Percentiles rank a stretch among this genome's conserved stretches.
Evolutionary conservation across 106 monocot genomes (phyloP).

Genomic region (Platanthera zijinensis): DNA sequence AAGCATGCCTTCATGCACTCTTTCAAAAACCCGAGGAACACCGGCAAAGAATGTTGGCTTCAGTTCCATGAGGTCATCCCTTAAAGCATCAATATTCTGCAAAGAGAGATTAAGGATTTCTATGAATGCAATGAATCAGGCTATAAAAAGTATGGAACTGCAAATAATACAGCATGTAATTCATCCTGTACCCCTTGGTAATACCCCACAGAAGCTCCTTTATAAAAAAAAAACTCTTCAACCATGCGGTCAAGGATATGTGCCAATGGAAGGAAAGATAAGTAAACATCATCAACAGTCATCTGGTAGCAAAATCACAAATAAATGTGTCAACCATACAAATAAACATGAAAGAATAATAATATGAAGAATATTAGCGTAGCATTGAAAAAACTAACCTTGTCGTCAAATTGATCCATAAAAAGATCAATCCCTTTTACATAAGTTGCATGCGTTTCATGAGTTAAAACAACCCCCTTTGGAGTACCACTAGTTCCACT

Average conservation of each 20-base stretch:
- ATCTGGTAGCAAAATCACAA: conserved; percentile 38
- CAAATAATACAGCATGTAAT: background rate
- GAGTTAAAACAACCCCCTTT: conserved; percentile 78
- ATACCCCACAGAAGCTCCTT: conserved; percentile 90
- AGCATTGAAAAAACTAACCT: conserved; percentile 28
- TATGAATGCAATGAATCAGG: background rate
- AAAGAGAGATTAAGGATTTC: background rate
- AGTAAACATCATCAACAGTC: conserved; percentile 75
- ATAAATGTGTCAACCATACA: background rate
- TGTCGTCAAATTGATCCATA: conserved; percentile 80
- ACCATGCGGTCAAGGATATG: conserved; percentile 89
- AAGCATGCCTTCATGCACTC: conserved; percentile 65
- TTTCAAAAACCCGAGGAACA: conserved; percentile 93
- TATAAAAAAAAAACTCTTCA: conserved; percentile 89
- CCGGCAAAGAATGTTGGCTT: conserved; percentile 87
- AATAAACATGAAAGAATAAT: background rate
- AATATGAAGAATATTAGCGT: background rate
- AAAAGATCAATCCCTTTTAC: conserved; percentile 61
- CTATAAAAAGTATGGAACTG: background rate
- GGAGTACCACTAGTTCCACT: conserved; percentile 92
- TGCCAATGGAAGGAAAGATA: conserved; percentile 92
- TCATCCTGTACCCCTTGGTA: conserved; percentile 68
- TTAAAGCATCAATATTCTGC: conserved; percentile 74
- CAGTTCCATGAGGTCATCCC: conserved; percentile 84
- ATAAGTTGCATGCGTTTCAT: conserved; percentile 57